Evolutionary conservation across 306 rosid genomes (phyloP), one percentile per base, ranked within the genome.

Genomic region (Hylodesmum podocarpum): DNA sequence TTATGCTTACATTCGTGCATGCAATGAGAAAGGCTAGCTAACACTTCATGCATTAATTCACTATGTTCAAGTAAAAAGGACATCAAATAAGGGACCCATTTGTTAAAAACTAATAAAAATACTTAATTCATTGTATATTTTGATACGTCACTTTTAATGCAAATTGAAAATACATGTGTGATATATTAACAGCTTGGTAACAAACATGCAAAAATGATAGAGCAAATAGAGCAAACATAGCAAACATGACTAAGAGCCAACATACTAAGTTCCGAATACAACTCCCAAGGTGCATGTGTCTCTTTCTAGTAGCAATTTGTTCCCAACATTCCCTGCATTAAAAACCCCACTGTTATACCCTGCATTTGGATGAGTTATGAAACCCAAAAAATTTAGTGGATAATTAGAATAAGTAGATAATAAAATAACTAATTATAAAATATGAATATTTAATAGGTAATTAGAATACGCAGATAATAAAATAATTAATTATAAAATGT

Each of bases 301-400:
- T 28, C 68, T 51, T 33, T 29, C 28, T 22, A 61, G 27, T 37
- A 37, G 22, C 58, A 37, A 49, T 40, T 72, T 70, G 78, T 61
- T 61, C 55, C 78, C 57, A 79, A 49, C 73, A 62, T 70, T 72
- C 83, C 68, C 66, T 50, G 47, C 66, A 79, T 47, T 47, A 34
- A 34, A 69, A 44, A 71, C 43, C 70, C 82, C 62, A 41, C 62
- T 55, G 33, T 36, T 21, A 53, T 65, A 53, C 68, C 37, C 71
- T 58, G 55, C 51, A 47, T 61, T 25, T 37, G 22, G 53, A 19
- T 3, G 33, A 50, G 54, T 43, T n/a, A n/a, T n/a, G n/a, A n/a
- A n/a, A n/a, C n/a, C n/a, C n/a, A n/a, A n/a, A n/a, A n/a, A n/a
- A n/a, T n/a, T n/a, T n/a, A n/a, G n/a, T n/a, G n/a, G n/a, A n/a